Evolutionary conservation across 1,284 basidiomycete species (phyloP).

Genomic region (Inonotus hispidus): DNA sequence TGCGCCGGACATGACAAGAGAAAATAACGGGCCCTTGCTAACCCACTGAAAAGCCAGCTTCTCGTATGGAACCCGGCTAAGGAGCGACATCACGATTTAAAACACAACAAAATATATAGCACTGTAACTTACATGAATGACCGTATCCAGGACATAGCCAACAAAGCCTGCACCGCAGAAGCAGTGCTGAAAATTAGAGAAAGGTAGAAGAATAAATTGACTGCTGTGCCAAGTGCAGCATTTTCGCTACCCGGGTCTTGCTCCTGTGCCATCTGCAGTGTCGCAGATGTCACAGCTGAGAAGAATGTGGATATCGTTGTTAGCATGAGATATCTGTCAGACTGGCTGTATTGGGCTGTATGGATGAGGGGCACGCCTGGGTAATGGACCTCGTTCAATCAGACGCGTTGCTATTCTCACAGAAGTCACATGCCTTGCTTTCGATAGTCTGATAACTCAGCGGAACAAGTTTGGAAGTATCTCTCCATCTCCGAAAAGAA

Average conservation of each 20-base stretch:
- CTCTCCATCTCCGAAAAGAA: neutral
- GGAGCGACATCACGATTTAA: too few species aligned
- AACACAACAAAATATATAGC: neutral
- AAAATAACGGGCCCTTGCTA: conserved; percentile 7
- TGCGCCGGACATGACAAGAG: neutral
- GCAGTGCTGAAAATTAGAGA: conserved; percentile 6
- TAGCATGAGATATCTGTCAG: conserved; percentile 1
- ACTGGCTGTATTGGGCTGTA: neutral
- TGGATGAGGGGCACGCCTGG: neutral
- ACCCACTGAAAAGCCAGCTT: neutral
- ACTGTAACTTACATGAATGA: neutral
- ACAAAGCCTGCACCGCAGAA: conserved; percentile 4
- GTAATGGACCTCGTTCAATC: too few species aligned
- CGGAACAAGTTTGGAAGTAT: neutral
- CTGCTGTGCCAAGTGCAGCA: neutral
- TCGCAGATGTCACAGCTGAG: conserved; percentile 4
- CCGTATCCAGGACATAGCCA: neutral
- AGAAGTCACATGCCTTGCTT: too few species aligned
- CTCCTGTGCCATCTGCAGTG: neutral
- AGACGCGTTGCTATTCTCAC: too few species aligned
- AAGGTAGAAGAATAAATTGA: neutral
- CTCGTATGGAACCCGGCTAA: neutral
- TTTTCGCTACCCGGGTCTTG: too few species aligned
- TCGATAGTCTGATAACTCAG: too few species aligned
- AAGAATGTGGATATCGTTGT: conserved; percentile 8